phyloP scores from a whole-genome alignment of 1,284 basidiomycete species.

The Sporisorium graminicola region DNA sequence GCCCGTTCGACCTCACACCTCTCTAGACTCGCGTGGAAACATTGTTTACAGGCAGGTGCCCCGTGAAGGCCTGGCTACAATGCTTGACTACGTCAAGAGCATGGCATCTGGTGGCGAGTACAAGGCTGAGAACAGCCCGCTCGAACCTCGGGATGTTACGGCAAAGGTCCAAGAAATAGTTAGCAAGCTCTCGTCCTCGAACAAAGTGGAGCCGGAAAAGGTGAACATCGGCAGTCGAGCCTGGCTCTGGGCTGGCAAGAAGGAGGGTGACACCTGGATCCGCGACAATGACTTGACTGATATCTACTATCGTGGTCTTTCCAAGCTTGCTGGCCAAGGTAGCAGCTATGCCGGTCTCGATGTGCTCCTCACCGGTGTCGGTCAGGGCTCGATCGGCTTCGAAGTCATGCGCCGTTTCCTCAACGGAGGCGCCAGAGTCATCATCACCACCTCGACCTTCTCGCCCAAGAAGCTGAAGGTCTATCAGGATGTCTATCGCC shows the following conservation, averaged over 20 bases:
- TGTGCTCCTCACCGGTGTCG: conserved; percentile 95
- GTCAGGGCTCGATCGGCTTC: conserved; percentile 95
- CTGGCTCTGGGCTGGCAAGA: conserved; percentile 6
- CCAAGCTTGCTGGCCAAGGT: conserved; percentile 96
- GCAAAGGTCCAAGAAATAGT: background rate
- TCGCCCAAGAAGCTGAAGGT: conserved; percentile 77
- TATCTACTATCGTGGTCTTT: conserved; percentile 85
- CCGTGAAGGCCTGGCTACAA: conserved; percentile 92
- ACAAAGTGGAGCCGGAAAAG: background rate
- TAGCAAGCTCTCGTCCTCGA: background rate
- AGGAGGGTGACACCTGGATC: background rate
- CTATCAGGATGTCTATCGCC: conserved; percentile 96
- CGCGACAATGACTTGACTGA: conserved; percentile 82
- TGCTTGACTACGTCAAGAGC: conserved; percentile 97
- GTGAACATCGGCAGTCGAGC: conserved; percentile 72
- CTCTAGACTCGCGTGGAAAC: conserved; percentile 88
- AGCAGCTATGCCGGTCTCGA: conserved; percentile 99
- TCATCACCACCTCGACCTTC: conserved; percentile 85
- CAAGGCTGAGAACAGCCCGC: background rate
- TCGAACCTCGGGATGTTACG: background rate
- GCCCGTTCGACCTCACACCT: conserved; percentile 91
- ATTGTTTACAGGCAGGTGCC: conserved; percentile 94
- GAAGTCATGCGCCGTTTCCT: conserved; percentile 97
- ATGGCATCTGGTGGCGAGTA: conserved; percentile 83
- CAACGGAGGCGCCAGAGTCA: conserved; percentile 93